Base-by-base conservation (phyloP, 345 rosid genomes). In the Aquilaria malaccensis region DNA sequence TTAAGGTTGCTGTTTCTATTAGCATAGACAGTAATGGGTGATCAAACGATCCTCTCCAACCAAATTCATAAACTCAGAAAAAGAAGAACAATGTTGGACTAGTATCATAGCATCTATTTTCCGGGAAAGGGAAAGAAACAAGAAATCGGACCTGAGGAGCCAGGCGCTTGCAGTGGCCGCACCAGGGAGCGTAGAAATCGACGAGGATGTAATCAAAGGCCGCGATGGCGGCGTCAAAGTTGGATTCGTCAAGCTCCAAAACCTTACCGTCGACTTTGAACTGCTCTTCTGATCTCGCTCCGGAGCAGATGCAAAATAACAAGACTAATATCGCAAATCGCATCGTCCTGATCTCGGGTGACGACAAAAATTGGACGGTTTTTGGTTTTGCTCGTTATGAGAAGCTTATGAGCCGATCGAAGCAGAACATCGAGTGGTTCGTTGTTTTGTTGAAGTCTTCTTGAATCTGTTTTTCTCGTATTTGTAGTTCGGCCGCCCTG, bases 131-230 rank as follows among this genome's bases (percentile, higher is more conserved):
- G 10, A n/a, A n/a, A 55, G 54, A 37, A 37, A 37, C 3, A 37
- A 37, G 7, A 3, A 37, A 22, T 33, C 51, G 56, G 59, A 88
- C 98, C 98, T 93, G 84, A 33, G 96, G 98, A 37, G 85, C 72
- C 45, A 93, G 98, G 30, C 83, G 94, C 75, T 93, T 81, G 91
- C 97, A 89, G 85, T 93, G 97, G 72, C 90, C 88, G 73, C 98
- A 93, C 98, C 98, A 89, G 2, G 98, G 98, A 60, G 97, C 97
- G 65, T 89, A 93, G 78, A 93, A 93, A 72, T 87, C 90, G 41
- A 89, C 90, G 56, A 93, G 80, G 74, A 93, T 60, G 73, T 74
- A 86, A 67, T 87, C 96, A 55, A 85, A 81, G 49, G 82, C 11
- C 41, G 98, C 75, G 67, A 89, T 85, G 52, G 96, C 90, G 0